A percentile compares a stretch with the other conserved stretches of the same genome.
These are phyloP conservation scores for Mortierella hygrophila DNA, from an alignment of 192 early-diverging fungal genomes.

Conservation along the genomic window DNA sequence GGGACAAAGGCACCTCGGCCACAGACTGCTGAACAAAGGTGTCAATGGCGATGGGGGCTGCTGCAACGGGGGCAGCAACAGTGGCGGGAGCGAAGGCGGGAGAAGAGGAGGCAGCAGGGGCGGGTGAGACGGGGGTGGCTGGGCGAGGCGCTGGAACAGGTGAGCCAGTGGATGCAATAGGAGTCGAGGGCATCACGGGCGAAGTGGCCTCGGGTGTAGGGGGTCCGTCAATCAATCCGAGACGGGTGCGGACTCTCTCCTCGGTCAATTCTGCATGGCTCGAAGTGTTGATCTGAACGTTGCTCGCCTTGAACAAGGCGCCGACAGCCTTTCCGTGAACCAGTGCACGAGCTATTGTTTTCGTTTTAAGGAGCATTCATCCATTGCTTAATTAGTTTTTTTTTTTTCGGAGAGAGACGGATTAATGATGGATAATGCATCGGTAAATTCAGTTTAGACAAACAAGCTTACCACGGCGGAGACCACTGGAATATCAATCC, in stretches of 20 bases:
- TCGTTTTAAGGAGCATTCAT: background rate
- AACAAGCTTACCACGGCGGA: slow-evolving; percentile 61
- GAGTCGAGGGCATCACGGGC: slow-evolving; percentile 32
- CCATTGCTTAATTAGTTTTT: background rate
- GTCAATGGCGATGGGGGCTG: slow-evolving; percentile 20
- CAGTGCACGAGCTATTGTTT: slow-evolving; percentile 65
- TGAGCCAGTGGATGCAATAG: slow-evolving; percentile 10
- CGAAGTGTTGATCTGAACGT: slow-evolving; percentile 56
- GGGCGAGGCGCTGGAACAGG: slow-evolving; percentile 41
- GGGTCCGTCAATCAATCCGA: slow-evolving; percentile 38
- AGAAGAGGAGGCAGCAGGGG: slow-evolving; percentile 15
- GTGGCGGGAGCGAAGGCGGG: background rate
- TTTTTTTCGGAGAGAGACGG: background rate
- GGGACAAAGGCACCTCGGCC: slow-evolving; percentile 11
- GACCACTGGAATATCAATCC: slow-evolving; percentile 53
- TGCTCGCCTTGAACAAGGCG: slow-evolving; percentile 63
- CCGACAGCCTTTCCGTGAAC: slow-evolving; percentile 75
- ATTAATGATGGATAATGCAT: background rate
- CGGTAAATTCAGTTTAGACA: background rate
- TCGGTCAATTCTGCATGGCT: slow-evolving; percentile 35
- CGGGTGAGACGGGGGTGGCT: slow-evolving; percentile 34
- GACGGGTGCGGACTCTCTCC: slow-evolving; percentile 36
- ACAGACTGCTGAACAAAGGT: slow-evolving; percentile 28
- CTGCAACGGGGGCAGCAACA: slow-evolving; percentile 1
- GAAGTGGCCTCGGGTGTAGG: slow-evolving; percentile 33